Evolutionary conservation across 805 yeast genomes (phyloP), one percentile per base, ranked within the genome.

Genomic region (Starmerella etchellsii): DNA sequence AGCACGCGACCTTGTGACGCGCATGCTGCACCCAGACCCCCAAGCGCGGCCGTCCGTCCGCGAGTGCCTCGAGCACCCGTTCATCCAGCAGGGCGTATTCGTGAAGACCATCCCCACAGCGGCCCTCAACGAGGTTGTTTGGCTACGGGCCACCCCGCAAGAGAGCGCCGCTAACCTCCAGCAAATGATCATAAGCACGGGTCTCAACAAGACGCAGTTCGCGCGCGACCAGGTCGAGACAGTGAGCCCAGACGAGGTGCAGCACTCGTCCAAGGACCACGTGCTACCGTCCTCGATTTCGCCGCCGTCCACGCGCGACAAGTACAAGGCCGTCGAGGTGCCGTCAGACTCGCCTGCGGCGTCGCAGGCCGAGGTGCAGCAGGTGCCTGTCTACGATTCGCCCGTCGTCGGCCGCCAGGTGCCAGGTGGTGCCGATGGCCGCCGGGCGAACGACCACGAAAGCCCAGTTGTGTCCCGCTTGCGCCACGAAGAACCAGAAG

Each of bases 261-360:
- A 40, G 32, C 57, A 59, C 48, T 55, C 45, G 21, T 50, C 62
- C 11, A 38, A 31, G 26, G 14, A 31, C 19, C 38, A 82, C 3
- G 70, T 87, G 45, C 66, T 87, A 51, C 97, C 97, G 28, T 81
- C 78, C 52, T 81, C 94, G 2, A 71, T 87, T 56, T 85, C 95
- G 20, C 97, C 97, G 15, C 88, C 88, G 50, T 85, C 83, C 56
- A 84, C 95, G 34, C 81, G 76, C 57, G 76, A 70, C 60, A 87
- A 87, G 63, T 87, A 87, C 62, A 78, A 78, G 43, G 51, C 57
- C 48, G 59, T 61, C 18, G 51, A 50, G 33, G 55, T 59, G 25
- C 28, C 42, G 2, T 43, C 31, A 4, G 43, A 48, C 11, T 29
- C 46, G 13, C 25, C 37, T 2, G 40, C 43, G 2, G 42, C 41